Evolutionary conservation across 2,329 filamentous ascomycete genomes (phyloP).

Genomic region (Paecilomyces sp.): DNA sequence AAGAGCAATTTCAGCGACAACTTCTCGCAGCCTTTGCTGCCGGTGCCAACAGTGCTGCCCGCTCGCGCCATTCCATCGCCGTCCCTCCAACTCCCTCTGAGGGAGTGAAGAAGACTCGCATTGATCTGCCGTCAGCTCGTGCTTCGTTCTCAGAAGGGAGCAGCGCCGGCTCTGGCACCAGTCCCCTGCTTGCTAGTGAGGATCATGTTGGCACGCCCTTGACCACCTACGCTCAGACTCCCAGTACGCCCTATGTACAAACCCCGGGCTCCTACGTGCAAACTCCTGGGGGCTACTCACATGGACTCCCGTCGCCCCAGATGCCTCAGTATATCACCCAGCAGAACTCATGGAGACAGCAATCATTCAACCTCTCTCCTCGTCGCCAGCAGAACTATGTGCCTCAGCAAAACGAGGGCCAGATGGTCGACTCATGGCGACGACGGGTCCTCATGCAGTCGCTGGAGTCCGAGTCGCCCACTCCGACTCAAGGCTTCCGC

Average conservation of each 20-base stretch:
- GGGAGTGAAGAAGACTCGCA: slow-evolving; percentile 27
- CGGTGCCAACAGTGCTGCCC: slow-evolving; percentile 11
- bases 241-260: slow-evolving; percentile 16
- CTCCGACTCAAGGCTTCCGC: slow-evolving; percentile 18
- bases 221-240: slow-evolving; percentile 12
- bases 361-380: slow-evolving; percentile 6
- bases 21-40: slow-evolving; percentile 27
- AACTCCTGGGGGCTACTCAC: slow-evolving; percentile 13
- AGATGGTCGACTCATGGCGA: neutral
- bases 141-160: slow-evolving; percentile 19
- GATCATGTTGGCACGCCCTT: slow-evolving; percentile 20
- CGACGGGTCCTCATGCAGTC: slow-evolving; percentile 16
- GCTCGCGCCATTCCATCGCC: slow-evolving; percentile 4
- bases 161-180: slow-evolving; percentile 15
- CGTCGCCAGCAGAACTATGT: neutral
- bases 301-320: slow-evolving; percentile 13
- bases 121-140: slow-evolving; percentile 24
- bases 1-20: slow-evolving; percentile 30
- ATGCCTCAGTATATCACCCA: slow-evolving; percentile 21
- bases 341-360: slow-evolving; percentile 13
- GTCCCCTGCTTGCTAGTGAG: slow-evolving; percentile 15
- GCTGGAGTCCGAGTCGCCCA: slow-evolving; percentile 7
- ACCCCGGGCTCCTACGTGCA: slow-evolving; percentile 13
- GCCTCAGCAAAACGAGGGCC: neutral
- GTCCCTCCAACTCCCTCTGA: slow-evolving; percentile 18